These are phyloP conservation scores for Chytriomyces confervae DNA, from an alignment of 192 early-diverging fungal species.

Conservation along the genomic window DNA sequence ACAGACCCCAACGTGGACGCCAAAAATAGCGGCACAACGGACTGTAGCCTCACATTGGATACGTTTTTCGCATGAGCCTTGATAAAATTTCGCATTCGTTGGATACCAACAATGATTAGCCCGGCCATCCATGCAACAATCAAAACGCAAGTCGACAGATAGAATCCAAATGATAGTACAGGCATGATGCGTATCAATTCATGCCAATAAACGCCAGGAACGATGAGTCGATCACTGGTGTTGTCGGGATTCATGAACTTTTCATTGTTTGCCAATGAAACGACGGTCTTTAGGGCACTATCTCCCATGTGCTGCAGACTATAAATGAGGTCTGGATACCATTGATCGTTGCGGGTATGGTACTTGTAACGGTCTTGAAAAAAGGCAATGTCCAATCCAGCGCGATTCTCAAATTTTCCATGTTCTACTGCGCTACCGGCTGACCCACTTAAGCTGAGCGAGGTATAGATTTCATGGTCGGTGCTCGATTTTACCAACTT, in stretches of 20 bases:
- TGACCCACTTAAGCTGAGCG: too few relatives aligned
- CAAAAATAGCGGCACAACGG: background rate
- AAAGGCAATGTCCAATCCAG: constrained; percentile 49
- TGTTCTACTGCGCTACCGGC: too few relatives aligned
- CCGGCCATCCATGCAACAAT: background rate
- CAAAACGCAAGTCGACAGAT: background rate
- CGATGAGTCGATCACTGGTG: too few relatives aligned
- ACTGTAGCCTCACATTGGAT: background rate
- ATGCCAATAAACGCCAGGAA: constrained; percentile 10
- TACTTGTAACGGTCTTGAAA: constrained; percentile 42
- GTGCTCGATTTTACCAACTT: constrained; percentile 39
- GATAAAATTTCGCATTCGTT: constrained; percentile 1
- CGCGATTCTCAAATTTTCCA: background rate
- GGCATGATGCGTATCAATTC: constrained; percentile 7
- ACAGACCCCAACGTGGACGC: background rate
- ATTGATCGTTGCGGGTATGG: constrained; percentile 45
- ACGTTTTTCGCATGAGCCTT: constrained; percentile 1
- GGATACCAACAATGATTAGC: background rate
- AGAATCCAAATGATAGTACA: constrained; percentile 3
- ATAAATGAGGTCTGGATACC: constrained; percentile 20
- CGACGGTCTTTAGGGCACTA: constrained; percentile 35
- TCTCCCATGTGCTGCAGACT: constrained; percentile 49
- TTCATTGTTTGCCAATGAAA: background rate
- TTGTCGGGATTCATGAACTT: constrained; percentile 3
- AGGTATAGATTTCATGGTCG: constrained; percentile 43